Percentiles rank a stretch among this genome's conserved stretches.
These are phyloP conservation scores for Fusarium incarnatum DNA, from an alignment of 2,329 filamentous ascomycete species.

Conservation along the genomic window DNA sequence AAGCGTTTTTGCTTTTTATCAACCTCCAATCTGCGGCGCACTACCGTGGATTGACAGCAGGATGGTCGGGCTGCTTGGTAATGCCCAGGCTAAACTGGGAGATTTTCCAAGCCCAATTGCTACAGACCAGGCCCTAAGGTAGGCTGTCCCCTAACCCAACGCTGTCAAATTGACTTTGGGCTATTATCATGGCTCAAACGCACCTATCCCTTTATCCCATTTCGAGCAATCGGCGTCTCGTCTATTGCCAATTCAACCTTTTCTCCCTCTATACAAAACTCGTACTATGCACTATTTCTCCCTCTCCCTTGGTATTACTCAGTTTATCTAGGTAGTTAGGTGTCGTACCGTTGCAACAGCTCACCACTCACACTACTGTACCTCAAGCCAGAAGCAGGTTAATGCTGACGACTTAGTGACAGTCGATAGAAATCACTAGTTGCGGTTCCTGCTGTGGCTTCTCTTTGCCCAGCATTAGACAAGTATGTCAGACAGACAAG, in stretches of 20 bases:
- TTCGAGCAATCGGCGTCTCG: not conserved
- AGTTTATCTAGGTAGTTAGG: constrained; percentile 2
- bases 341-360: constrained; percentile 5
- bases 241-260: constrained; percentile 15
- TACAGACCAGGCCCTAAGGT: not conserved
- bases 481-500: not conserved
- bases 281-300: not conserved
- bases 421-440: not conserved
- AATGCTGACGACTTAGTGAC: constrained; percentile 4
- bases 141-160: not conserved
- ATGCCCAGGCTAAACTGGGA: constrained; percentile 5
- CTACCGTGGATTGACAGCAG: constrained; percentile 31
- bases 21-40: constrained; percentile 6
- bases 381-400: constrained; percentile 22
- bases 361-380: constrained; percentile 33
- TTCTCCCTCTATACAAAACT: constrained; percentile 25
- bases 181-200: not conserved
- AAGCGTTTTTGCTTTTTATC: constrained; percentile 33
- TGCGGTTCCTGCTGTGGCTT: constrained; percentile 17
- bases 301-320: constrained; percentile 8
- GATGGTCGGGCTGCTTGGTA: not conserved
- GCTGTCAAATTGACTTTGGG: constrained; percentile 4
- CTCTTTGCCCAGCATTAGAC: not conserved
- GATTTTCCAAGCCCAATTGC: not conserved
- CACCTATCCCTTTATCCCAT: constrained; percentile 15